A percentile compares a stretch with the other conserved stretches of the same genome.
Conservation (phyloP, 2,329 filamentous ascomycete species). For the Botryotinia calthae region DNA sequence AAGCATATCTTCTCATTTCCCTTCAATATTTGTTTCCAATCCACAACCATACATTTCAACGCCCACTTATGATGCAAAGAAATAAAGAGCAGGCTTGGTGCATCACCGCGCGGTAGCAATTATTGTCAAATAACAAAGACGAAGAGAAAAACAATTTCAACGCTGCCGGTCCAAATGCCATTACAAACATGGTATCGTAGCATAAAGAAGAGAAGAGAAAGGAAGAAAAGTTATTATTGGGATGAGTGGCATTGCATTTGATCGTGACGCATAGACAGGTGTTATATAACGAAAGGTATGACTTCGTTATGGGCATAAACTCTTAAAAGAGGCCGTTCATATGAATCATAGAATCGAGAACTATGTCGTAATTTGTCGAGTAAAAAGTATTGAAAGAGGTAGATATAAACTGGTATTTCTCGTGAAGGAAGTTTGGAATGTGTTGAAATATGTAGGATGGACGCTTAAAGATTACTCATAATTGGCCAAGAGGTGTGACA, state of each 20-base stretch:
- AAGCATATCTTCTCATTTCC: background rate
- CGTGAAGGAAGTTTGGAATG: background rate
- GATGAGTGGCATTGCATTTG: background rate
- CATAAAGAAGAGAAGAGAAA: background rate
- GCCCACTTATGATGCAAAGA: background rate
- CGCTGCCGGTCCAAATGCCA: background rate
- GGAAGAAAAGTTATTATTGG: background rate
- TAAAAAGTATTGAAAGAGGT: background rate
- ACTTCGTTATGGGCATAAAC: conserved; percentile 1
- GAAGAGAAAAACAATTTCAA: background rate
- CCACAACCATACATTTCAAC: background rate
- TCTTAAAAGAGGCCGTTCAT: conserved; percentile 11
- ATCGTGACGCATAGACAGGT: background rate
- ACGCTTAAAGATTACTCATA: background rate
- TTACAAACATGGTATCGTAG: conserved; percentile 16
- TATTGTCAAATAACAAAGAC: background rate
- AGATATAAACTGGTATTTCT: background rate
- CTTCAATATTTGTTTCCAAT: background rate
- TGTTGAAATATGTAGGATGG: background rate
- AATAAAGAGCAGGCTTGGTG: background rate
- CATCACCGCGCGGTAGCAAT: background rate
- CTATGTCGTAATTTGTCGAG: background rate
- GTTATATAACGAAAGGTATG: background rate
- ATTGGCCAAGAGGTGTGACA: background rate
- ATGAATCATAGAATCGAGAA: background rate